phyloP scores from a whole-genome alignment of 192 early-diverging fungal species.

The Pilaira anomala region DNA sequence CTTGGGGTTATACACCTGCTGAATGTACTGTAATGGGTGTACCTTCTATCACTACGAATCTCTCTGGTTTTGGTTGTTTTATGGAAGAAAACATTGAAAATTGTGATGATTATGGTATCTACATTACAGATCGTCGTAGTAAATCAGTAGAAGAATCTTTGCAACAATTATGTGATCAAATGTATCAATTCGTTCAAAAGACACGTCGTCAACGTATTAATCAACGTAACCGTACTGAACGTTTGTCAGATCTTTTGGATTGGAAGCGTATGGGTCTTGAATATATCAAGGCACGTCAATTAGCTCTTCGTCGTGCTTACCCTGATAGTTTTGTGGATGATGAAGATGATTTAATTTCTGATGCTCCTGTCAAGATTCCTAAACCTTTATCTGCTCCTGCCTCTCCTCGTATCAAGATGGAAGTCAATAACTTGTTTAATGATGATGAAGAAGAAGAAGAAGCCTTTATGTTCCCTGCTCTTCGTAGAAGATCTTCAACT shows the following conservation, averaged over 20 bases:
- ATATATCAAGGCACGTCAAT: constrained; percentile 96
- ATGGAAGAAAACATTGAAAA: constrained; percentile 97
- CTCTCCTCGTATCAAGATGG: constrained; percentile 57
- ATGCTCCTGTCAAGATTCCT: constrained; percentile 70
- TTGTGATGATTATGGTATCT: constrained; percentile 94
- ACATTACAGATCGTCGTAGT: constrained; percentile 91
- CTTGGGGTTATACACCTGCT: constrained; percentile 97
- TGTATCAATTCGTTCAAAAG: constrained; percentile 95
- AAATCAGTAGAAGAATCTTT: constrained; percentile 90
- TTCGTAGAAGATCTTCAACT: constrained; percentile 18
- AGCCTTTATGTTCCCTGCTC: constrained; percentile 34
- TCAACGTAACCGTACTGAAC: constrained; percentile 96
- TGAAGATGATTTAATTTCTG: constrained; percentile 56
- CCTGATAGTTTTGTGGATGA: constrained; percentile 80
- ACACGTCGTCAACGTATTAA: constrained; percentile 95
- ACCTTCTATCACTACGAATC: constrained; percentile 92
- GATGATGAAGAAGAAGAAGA: constrained; percentile 45
- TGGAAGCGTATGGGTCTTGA: constrained; percentile 98
- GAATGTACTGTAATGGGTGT: constrained; percentile 99
- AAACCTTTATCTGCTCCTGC: constrained; percentile 86
- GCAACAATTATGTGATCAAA: constrained; percentile 80
- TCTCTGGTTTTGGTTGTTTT: constrained; percentile 96
- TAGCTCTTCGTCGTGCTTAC: constrained; percentile 85
- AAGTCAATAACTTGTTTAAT: constrained; percentile 13
- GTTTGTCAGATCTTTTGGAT: constrained; percentile 92